phyloP scores from a whole-genome alignment of 2,329 filamentous ascomycete species.

The Hortaea sp. region DNA sequence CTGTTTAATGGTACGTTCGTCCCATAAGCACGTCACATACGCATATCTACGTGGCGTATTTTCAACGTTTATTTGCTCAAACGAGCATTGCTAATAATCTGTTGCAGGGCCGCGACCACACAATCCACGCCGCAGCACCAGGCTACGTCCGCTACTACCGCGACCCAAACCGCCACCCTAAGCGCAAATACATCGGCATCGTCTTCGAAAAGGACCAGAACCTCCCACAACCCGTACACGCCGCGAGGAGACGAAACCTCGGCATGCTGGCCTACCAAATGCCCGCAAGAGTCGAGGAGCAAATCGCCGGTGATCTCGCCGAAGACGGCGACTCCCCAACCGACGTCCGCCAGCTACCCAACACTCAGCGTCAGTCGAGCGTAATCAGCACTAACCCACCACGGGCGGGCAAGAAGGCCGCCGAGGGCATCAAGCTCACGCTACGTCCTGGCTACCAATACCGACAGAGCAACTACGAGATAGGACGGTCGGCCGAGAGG shows the following conservation, averaged over 20 bases:
- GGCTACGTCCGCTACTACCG: conserved; percentile 97
- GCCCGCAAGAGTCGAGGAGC: conserved; percentile 10
- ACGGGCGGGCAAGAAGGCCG: conserved; percentile 5
- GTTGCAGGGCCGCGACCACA: conserved; percentile 74
- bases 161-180: conserved; percentile 71
- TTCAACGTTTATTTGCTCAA: background rate
- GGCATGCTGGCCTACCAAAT: conserved; percentile 54
- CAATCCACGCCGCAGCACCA: conserved; percentile 73
- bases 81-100: background rate
- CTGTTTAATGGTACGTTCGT: conserved; percentile 57
- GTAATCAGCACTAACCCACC: conserved; percentile 23
- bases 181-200: conserved; percentile 89
- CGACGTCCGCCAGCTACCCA: conserved; percentile 10
- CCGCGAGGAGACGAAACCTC: conserved; percentile 62
- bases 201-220: conserved; percentile 72
- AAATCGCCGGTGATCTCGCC: conserved; percentile 9
- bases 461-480: conserved; percentile 56
- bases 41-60: background rate
- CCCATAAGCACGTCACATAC: background rate
- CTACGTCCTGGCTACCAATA: conserved; percentile 52
- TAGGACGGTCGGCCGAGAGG: conserved; percentile 53
- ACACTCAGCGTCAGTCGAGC: conserved; percentile 12
- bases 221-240: conserved; percentile 66
- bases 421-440: conserved; percentile 24
- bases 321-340: conserved; percentile 8